Evolutionary conservation across 148 eudicot species (phyloP).

Genomic region (Rhododendron vialii): DNA sequence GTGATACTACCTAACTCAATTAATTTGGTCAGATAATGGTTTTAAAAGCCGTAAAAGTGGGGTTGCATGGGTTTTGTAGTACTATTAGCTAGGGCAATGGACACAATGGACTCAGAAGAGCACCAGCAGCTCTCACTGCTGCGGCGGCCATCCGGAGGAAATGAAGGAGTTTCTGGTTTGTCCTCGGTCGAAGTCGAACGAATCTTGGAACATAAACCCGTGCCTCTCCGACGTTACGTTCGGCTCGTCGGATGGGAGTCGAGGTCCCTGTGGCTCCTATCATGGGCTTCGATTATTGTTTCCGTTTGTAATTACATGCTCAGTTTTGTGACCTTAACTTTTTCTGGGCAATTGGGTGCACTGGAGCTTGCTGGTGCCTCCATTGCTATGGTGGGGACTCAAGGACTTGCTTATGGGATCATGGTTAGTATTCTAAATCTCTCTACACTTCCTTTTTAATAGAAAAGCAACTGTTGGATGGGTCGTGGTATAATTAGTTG

Average conservation of each 20-base stretch:
- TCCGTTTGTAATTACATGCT: conserved; percentile 48
- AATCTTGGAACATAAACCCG: conserved; percentile 29
- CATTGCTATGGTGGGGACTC: conserved; percentile 22
- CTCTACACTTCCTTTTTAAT: too few relatives aligned
- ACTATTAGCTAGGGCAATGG: not conserved
- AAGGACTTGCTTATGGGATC: conserved; percentile 28
- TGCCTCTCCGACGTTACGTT: conserved; percentile 25
- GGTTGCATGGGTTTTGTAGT: not conserved
- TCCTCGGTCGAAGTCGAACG: conserved; percentile 28
- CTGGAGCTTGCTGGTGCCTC: conserved; percentile 20
- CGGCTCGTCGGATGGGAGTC: conserved; percentile 43
- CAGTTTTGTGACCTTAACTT: not conserved
- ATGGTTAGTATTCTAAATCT: conserved; percentile 14
- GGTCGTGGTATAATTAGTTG: too few relatives aligned
- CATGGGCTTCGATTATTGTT: conserved; percentile 44
- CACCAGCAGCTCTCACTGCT: not conserved
- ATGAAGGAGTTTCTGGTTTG: not conserved
- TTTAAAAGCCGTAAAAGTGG: not conserved
- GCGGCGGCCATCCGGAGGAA: not conserved
- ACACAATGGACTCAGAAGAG: not conserved
- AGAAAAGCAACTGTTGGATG: too few relatives aligned
- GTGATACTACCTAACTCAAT: not conserved
- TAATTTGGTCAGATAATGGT: not conserved
- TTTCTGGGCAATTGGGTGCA: conserved; percentile 16
- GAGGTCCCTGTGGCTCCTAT: conserved; percentile 41